Conservation (phyloP, 176 grass and related monocot genomes). For the Eleusine coracana region DNA sequence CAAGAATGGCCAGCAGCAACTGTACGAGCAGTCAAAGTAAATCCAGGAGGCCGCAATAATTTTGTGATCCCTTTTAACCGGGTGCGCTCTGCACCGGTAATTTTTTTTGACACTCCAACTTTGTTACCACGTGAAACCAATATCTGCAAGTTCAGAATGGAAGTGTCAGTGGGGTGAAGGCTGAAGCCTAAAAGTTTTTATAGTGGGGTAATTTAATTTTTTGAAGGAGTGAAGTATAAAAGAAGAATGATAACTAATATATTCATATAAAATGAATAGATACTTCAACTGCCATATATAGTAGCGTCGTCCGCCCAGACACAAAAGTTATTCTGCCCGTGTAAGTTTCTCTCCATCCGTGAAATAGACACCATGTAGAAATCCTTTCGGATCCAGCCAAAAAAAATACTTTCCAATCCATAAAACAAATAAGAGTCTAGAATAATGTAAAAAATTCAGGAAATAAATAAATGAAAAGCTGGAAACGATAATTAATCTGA, state of each 20-base stretch:
- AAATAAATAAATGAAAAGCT: no score
- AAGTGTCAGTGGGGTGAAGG: background rate
- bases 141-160: constrained; percentile 62
- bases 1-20: constrained; percentile 83
- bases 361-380: no score
- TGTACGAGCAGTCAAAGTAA: constrained; percentile 79
- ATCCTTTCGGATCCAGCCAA: no score
- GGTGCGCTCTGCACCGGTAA: constrained; percentile 67
- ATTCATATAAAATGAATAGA: constrained; percentile 11
- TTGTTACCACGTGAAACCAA: constrained; percentile 63
- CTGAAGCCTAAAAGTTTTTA: background rate
- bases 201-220: background rate
- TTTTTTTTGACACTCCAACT: constrained; percentile 84
- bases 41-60: constrained; percentile 69
- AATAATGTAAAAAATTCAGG: no score
- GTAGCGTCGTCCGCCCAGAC: no score
- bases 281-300: background rate
- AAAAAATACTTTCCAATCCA: no score
- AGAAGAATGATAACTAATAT: background rate
- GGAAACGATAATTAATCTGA: no score
- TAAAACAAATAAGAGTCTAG: no score
- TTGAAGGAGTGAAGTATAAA: constrained; percentile 6
- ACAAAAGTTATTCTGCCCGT: no score
- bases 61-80: constrained; percentile 78
- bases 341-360: no score